Conservation (phyloP, 2,329 filamentous ascomycete species). For the Neospermospora avenae region DNA sequence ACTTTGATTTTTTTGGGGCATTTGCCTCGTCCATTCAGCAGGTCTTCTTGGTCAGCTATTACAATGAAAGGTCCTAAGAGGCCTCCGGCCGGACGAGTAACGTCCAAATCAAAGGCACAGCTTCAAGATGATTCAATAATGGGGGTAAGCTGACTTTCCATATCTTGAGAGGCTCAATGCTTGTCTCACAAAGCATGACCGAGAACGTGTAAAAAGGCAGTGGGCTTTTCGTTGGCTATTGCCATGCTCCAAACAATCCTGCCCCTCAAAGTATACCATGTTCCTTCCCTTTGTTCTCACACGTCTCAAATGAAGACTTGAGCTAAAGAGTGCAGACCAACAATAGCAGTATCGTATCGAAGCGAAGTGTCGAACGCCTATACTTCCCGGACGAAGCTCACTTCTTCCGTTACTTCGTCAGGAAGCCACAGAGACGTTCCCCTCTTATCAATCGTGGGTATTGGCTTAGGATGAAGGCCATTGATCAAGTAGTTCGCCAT, state of each 20-base stretch:
- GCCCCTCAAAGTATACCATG: neutral
- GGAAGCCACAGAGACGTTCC: conserved; percentile 76
- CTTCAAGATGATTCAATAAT: conserved; percentile 45
- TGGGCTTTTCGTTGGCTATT: no score
- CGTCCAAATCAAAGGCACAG: conserved; percentile 26
- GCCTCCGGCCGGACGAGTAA: neutral
- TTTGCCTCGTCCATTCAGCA: neutral
- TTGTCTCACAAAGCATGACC: no score
- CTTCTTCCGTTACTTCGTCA: conserved; percentile 85
- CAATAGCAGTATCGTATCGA: conserved; percentile 87
- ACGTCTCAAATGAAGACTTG: neutral
- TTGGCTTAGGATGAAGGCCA: conserved; percentile 74
- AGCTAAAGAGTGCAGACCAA: conserved; percentile 60
- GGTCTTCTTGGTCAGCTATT: neutral
- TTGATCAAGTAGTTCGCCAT: conserved; percentile 69
- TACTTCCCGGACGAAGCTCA: conserved; percentile 77
- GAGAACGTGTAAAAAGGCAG: no score
- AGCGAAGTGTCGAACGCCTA: conserved; percentile 84
- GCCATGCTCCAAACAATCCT: no score
- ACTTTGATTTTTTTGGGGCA: neutral
- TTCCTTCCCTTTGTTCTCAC: neutral
- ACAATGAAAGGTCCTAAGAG: neutral
- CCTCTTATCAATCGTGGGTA: conserved; percentile 81
- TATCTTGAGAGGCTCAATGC: no score
- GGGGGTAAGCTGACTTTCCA: conserved; percentile 22